phyloP scores from a whole-genome alignment of 75 land plant species.

The Ceratopteris richardii region DNA sequence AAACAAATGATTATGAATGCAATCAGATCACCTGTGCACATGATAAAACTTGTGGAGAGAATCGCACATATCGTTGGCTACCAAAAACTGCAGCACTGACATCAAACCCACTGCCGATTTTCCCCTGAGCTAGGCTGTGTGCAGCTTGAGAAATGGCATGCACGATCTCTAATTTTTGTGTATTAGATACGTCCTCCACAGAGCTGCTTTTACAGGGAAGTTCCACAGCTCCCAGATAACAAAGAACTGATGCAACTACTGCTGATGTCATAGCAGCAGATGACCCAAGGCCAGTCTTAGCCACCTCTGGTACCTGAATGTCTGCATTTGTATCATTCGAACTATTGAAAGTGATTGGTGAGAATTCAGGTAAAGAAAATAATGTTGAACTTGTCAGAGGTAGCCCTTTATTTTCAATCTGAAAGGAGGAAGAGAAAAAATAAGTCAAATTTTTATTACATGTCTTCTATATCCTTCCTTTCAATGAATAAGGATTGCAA shows the following conservation, averaged over 20 bases:
- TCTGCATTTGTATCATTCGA: conserved; percentile 24
- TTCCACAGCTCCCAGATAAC: conserved; percentile 70
- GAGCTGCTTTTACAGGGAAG: conserved; percentile 23
- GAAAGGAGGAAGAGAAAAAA: conserved; percentile 3
- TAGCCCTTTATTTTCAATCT: conserved; percentile 85
- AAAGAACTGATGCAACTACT: conserved; percentile 77
- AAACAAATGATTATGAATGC: neutral
- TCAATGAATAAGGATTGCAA: no score
- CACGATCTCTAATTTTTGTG: conserved; percentile 48
- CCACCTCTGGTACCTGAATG: conserved; percentile 71
- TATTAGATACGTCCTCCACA: conserved; percentile 8
- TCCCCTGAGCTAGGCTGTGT: conserved; percentile 93
- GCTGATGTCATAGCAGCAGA: conserved; percentile 99
- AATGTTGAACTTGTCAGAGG: conserved; percentile 56
- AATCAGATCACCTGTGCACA: conserved; percentile 49
- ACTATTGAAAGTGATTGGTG: conserved; percentile 65
- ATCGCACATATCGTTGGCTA: conserved; percentile 91
- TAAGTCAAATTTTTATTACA: neutral
- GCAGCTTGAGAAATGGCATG: conserved; percentile 89
- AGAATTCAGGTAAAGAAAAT: conserved; percentile 72
- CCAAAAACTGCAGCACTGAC: conserved; percentile 98
- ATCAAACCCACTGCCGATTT: conserved; percentile 99
- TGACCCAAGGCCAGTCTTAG: conserved; percentile 97
- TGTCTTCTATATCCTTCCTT: no score
- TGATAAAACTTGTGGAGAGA: conserved; percentile 77